Evolutionary conservation across 495 filamentous ascomycete species (phyloP).

Genomic region (Neurospora sublineolata): DNA sequence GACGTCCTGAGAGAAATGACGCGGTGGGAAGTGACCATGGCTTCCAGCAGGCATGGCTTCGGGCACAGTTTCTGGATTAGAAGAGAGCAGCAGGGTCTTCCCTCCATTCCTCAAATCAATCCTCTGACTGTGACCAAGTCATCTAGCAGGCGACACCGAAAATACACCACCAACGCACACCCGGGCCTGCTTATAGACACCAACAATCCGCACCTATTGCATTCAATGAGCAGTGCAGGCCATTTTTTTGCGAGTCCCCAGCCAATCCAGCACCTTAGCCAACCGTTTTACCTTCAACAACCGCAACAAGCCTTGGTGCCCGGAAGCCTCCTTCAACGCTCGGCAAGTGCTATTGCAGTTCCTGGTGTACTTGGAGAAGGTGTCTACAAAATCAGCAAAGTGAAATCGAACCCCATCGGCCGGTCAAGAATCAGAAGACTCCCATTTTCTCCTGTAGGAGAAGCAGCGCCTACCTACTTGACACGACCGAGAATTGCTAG

Average conservation of each 20-base stretch:
- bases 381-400: conserved; percentile 19
- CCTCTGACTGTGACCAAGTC: not conserved
- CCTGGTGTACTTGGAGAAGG: conserved; percentile 15
- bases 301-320: conserved; percentile 6
- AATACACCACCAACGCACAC: not conserved
- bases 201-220: not conserved
- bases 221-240: not conserved
- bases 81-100: not conserved
- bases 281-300: not conserved
- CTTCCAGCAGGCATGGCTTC: not conserved
- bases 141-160: not conserved
- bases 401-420: conserved; percentile 3
- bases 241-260: not conserved
- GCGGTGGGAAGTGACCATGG: conserved; percentile 4
- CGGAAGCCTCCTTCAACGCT: conserved; percentile 1
- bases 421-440: conserved; percentile 3
- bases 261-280: conserved; percentile 8
- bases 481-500: not conserved
- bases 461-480: not conserved
- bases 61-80: not conserved
- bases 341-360: conserved; percentile 11
- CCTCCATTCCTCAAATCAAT: not conserved
- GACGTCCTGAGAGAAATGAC: conserved; percentile 6
- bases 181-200: not conserved
- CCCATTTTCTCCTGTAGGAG: not conserved